phyloP scores from a whole-genome alignment of 2,329 filamentous ascomycete genomes.

The Colletotrichum sp. region DNA sequence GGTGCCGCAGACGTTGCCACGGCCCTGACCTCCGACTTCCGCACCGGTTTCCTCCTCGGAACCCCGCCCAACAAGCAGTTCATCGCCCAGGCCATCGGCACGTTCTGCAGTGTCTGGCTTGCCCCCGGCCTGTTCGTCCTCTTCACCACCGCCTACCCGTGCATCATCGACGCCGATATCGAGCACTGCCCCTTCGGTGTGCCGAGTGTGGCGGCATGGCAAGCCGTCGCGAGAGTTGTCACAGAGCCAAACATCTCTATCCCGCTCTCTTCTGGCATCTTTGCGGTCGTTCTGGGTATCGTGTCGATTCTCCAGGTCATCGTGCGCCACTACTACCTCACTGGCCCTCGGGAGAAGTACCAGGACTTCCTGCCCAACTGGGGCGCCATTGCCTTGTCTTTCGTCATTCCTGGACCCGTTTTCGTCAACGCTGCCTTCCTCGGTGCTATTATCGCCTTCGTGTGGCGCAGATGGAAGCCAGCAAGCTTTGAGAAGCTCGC shows the following conservation, averaged over 20 bases:
- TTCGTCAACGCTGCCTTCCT: conserved; percentile 65
- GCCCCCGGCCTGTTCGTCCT: conserved; percentile 66
- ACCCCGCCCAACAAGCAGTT: conserved; percentile 66
- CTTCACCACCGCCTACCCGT: conserved; percentile 67
- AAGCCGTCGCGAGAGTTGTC: conserved; percentile 64
- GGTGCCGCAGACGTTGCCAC: conserved; percentile 52
- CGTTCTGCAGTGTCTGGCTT: conserved; percentile 63
- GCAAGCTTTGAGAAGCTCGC: conserved; percentile 62
- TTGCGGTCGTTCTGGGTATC: conserved; percentile 60
- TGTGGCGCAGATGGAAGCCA: conserved; percentile 60
- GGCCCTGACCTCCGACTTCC: conserved; percentile 61
- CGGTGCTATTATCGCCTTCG: conserved; percentile 54
- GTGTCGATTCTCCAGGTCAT: conserved; percentile 57
- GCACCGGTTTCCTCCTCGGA: conserved; percentile 64
- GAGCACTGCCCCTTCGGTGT: conserved; percentile 58
- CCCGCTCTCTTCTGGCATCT: conserved; percentile 60
- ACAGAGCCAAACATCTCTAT: conserved; percentile 62
- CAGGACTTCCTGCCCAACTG: conserved; percentile 65
- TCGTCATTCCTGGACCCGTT: conserved; percentile 60
- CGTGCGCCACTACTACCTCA: conserved; percentile 59
- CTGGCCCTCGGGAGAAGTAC: conserved; percentile 58
- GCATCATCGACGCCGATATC: conserved; percentile 55
- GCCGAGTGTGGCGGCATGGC: conserved; percentile 66
- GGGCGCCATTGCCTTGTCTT: conserved; percentile 65
- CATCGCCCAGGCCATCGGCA: conserved; percentile 63